Evolutionary conservation across 2,329 filamentous ascomycete genomes (phyloP).

Genomic region (Anisogramma anomala): DNA sequence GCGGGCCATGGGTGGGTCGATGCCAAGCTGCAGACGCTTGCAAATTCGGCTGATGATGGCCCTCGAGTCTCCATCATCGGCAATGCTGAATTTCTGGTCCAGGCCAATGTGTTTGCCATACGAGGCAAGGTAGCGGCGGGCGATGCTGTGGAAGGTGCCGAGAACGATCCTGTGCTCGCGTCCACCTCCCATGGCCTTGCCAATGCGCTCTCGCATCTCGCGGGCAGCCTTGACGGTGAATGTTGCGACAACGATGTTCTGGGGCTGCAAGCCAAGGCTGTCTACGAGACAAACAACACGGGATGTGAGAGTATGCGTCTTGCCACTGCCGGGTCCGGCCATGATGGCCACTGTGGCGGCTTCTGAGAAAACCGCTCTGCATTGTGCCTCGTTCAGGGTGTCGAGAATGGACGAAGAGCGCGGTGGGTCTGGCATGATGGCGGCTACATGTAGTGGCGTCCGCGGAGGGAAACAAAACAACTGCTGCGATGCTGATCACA

Average conservation of each 20-base stretch:
- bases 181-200: constrained; percentile 65
- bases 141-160: constrained; percentile 91
- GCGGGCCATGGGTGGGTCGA: constrained; percentile 61
- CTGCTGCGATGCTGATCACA: neutral
- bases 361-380: constrained; percentile 41
- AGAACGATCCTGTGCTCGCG: constrained; percentile 67
- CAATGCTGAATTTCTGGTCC: constrained; percentile 76
- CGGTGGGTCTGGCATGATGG: constrained; percentile 12
- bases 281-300: constrained; percentile 82
- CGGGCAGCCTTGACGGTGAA: constrained; percentile 91
- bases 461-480: constrained; percentile 3
- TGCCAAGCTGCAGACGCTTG: constrained; percentile 55
- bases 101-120: constrained; percentile 82
- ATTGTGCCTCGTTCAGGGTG: constrained; percentile 44
- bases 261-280: constrained; percentile 58
- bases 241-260: constrained; percentile 87
- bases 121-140: constrained; percentile 67
- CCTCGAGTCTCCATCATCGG: constrained; percentile 69
- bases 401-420: constrained; percentile 27
- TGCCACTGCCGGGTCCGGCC: constrained; percentile 62
- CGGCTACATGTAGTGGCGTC: neutral
- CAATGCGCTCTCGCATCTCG: constrained; percentile 87
- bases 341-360: constrained; percentile 51
- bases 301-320: constrained; percentile 90
- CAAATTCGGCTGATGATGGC: constrained; percentile 74